These are phyloP conservation scores for Trichoderma orchidacearum DNA, from an alignment of 495 filamentous ascomycete species.

Conservation along the genomic window DNA sequence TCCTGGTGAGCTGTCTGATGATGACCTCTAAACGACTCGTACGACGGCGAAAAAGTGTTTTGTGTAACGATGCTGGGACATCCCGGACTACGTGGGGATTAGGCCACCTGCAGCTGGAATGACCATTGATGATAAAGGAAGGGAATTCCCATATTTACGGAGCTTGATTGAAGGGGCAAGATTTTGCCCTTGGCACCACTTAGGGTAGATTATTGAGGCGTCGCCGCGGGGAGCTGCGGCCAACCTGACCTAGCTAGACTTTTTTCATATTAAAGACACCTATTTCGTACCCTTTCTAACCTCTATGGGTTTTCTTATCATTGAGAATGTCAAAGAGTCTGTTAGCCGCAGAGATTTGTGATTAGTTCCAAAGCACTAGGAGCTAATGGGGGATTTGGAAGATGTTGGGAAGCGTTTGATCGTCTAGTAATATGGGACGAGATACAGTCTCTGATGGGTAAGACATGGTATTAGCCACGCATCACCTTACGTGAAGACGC, in stretches of 20 bases:
- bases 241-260: constrained; percentile 1
- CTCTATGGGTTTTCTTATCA: no score
- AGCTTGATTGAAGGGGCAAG: background rate
- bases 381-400: no score
- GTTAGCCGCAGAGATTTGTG: no score
- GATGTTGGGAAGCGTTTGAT: no score
- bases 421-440: no score
- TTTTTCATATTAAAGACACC: constrained; percentile 1
- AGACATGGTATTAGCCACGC: no score
- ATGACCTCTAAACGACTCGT: constrained; percentile 35
- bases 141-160: background rate
- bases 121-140: constrained; percentile 3
- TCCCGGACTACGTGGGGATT: background rate
- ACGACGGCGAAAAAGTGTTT: background rate
- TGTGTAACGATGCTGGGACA: background rate
- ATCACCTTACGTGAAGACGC: no score
- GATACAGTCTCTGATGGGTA: no score
- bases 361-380: no score
- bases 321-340: no score
- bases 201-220: background rate
- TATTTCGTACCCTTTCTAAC: background rate
- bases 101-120: background rate
- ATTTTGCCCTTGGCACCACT: background rate
- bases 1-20: constrained; percentile 87
- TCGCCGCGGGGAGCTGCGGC: background rate